Percentiles rank a stretch among this genome's conserved stretches.
Conservation (phyloP, 2,329 filamentous ascomycete genomes). For the Hysterium pulicare region DNA sequence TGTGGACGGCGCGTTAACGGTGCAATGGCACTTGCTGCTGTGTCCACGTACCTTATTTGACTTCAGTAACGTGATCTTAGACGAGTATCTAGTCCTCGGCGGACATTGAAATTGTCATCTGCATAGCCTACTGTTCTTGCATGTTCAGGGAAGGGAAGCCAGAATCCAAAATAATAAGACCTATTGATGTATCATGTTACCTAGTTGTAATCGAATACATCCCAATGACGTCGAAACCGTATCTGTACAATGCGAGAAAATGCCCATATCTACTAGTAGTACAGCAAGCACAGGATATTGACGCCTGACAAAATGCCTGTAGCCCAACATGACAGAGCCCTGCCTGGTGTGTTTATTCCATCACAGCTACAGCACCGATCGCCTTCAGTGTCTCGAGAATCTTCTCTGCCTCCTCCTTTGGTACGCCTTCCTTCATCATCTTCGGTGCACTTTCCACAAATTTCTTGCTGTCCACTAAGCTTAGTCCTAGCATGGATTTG, state of each 20-base stretch:
- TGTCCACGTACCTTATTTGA: too few relatives aligned
- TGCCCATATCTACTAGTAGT: constrained; percentile 34
- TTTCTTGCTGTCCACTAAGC: constrained; percentile 99
- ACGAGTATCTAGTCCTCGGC: too few relatives aligned
- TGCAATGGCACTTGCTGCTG: too few relatives aligned
- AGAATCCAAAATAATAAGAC: too few relatives aligned
- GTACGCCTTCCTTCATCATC: constrained; percentile 97
- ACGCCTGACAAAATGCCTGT: constrained; percentile 7
- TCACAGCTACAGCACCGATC: constrained; percentile 79
- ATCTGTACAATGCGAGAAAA: constrained; percentile 35
- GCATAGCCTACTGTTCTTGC: too few relatives aligned
- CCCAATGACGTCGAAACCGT: constrained; percentile 22
- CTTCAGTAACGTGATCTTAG: too few relatives aligned
- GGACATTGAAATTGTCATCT: too few relatives aligned
- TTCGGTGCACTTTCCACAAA: constrained; percentile 98
- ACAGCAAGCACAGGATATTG: constrained; percentile 7
- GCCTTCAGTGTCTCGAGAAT: constrained; percentile 93
- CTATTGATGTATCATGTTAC: constrained; percentile 3
- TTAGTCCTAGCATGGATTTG: constrained; percentile 91
- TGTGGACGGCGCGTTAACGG: too few relatives aligned
- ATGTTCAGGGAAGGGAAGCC: too few relatives aligned
- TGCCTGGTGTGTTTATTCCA: constrained; percentile 79
- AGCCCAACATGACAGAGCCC: too few relatives aligned
- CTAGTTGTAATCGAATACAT: constrained; percentile 24
- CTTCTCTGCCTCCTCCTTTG: constrained; percentile 99